These are phyloP conservation scores for Pythium scleroteichum DNA, from an alignment of 352 stramenopile genomes.

Conservation along the genomic window DNA sequence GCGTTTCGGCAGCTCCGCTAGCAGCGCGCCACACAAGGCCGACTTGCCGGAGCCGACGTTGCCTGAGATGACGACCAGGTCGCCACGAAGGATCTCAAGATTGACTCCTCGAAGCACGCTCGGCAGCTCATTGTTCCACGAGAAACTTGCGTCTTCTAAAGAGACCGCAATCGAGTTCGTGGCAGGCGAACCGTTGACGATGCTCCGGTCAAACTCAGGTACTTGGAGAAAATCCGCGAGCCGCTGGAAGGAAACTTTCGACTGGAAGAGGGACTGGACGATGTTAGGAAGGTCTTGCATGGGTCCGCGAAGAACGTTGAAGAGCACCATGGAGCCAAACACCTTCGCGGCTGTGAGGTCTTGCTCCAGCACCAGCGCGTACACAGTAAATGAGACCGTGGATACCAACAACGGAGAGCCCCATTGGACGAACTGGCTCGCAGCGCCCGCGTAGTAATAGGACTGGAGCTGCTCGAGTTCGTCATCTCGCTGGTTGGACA, in stretches of 20 bases:
- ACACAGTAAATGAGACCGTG: conserved; percentile 24
- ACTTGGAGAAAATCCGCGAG: conserved; percentile 1
- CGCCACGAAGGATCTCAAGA: conserved; percentile 6
- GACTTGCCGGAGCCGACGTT: conserved; percentile 32
- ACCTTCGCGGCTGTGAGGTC: conserved; percentile 25
- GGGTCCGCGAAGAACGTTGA: conserved; percentile 24
- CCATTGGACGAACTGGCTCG: conserved; percentile 47
- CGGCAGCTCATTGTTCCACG: background rate
- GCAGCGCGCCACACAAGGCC: conserved; percentile 21
- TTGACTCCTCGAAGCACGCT: background rate
- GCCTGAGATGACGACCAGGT: conserved; percentile 34
- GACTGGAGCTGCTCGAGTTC: conserved; percentile 58
- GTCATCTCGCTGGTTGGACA: conserved; percentile 37
- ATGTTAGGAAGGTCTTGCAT: conserved; percentile 14
- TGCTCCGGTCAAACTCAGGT: background rate
- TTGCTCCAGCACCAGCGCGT: conserved; percentile 24
- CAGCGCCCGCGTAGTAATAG: conserved; percentile 52
- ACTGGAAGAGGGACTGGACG: conserved; percentile 21
- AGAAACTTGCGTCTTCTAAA: background rate
- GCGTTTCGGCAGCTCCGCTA: conserved; percentile 14
- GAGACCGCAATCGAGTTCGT: background rate
- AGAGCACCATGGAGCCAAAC: conserved; percentile 31
- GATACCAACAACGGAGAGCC: conserved; percentile 22
- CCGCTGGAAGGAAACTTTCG: conserved; percentile 14
- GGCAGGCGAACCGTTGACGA: background rate